A percentile compares a stretch with the other conserved stretches of the same genome.
phyloP scores from a whole-genome alignment of 345 rosid species.

The Dipteronia sinensis region DNA sequence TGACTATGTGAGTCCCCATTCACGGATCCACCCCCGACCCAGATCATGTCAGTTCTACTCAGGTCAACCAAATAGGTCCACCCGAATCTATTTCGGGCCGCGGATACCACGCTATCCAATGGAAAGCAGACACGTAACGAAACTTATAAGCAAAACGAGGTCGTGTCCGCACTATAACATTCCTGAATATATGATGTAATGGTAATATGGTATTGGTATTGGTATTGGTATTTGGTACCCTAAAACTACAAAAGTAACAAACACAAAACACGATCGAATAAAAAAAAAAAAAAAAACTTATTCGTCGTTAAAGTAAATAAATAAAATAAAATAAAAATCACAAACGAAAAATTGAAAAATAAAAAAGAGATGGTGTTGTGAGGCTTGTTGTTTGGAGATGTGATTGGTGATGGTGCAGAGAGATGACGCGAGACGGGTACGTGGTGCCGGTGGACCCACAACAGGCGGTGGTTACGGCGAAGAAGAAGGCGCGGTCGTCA shows the following conservation, averaged over 20 bases:
- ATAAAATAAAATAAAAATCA: no score
- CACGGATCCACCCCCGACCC: no score
- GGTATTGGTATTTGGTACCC: background rate
- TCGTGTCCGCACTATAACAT: background rate
- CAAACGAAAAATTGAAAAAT: no score
- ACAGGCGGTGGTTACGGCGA: slow-evolving; percentile 41
- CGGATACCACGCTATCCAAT: background rate
- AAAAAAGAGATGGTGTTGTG: background rate
- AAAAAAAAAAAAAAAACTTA: no score
- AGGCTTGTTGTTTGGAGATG: slow-evolving; percentile 10
- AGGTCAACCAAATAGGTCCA: no score
- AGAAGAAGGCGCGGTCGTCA: slow-evolving; percentile 67
- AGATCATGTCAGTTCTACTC: no score
- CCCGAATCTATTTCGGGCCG: background rate
- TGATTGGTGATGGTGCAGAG: slow-evolving; percentile 30
- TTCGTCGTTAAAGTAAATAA: no score
- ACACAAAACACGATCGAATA: background rate
- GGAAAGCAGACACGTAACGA: background rate
- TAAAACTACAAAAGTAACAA: no score
- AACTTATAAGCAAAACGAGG: background rate
- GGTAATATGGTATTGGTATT: no score
- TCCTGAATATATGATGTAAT: background rate
- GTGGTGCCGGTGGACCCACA: slow-evolving; percentile 73
- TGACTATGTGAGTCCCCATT: background rate
- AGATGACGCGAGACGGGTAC: slow-evolving; percentile 66